Evolutionary conservation across 169 alveolate genomes (phyloP).

Genomic region (Eimeria sp.): DNA sequence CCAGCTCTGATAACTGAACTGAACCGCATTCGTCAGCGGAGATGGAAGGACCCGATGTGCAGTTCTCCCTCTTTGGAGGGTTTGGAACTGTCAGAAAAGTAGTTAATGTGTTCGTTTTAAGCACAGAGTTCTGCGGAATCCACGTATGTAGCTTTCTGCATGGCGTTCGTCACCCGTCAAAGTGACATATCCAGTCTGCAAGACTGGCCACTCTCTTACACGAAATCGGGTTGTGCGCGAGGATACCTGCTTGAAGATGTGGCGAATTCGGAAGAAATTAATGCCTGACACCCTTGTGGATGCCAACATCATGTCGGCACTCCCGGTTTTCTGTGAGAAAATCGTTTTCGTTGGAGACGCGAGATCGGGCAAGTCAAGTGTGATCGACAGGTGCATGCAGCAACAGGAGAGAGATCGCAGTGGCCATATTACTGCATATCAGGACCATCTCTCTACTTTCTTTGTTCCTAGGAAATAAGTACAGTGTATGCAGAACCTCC

Average conservation of each 20-base stretch:
- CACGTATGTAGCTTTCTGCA: background rate
- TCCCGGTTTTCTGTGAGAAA: slow-evolving; percentile 51
- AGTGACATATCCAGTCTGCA: background rate
- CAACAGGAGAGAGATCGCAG: slow-evolving; percentile 12
- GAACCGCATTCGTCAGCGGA: slow-evolving; percentile 4
- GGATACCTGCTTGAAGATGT: background rate
- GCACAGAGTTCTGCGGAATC: background rate
- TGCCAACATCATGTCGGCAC: slow-evolving; percentile 39
- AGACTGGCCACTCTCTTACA: background rate
- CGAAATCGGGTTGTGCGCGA: background rate
- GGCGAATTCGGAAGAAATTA: background rate
- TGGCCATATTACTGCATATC: background rate
- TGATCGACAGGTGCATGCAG: slow-evolving; percentile 54
- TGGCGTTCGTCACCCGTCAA: background rate
- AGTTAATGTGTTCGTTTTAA: background rate
- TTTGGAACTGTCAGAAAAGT: background rate
- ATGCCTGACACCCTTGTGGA: background rate
- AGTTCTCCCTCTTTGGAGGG: background rate
- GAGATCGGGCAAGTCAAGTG: slow-evolving; percentile 56
- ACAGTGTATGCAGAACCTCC: background rate
- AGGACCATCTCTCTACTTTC: background rate
- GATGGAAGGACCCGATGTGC: background rate
- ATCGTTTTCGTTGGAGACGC: slow-evolving; percentile 62
- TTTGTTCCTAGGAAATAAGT: background rate
- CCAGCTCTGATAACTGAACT: background rate